Conservation (phyloP, 1,139 yeast species). For the Fermentozyma sake region DNA sequence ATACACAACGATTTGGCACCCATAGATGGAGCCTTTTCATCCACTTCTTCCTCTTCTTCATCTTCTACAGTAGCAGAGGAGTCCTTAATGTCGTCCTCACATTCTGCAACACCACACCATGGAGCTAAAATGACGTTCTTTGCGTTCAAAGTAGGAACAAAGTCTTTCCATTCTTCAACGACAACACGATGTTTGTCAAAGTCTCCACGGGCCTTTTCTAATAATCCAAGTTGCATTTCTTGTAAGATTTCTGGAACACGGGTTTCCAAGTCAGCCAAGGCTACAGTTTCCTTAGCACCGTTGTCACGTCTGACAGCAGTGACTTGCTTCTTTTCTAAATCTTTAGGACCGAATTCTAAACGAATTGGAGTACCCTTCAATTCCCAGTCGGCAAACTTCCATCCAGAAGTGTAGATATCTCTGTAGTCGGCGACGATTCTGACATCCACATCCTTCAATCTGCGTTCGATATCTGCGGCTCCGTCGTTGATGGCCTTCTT, state of each 20-base stretch:
- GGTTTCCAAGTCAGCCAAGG: constrained; percentile 61
- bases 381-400: constrained; percentile 98
- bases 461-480: constrained; percentile 60
- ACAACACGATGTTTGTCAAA: constrained; percentile 79
- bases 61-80: constrained; percentile 79
- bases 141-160: constrained; percentile 86
- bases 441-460: constrained; percentile 53
- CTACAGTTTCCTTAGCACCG: constrained; percentile 66
- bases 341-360: constrained; percentile 94
- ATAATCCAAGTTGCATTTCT: constrained; percentile 72
- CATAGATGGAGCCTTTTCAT: constrained; percentile 97
- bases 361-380: constrained; percentile 94
- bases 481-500: constrained; percentile 66
- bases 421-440: constrained; percentile 85
- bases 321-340: constrained; percentile 72
- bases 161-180: constrained; percentile 85
- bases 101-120: constrained; percentile 93
- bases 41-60: constrained; percentile 81
- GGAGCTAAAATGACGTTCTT: constrained; percentile 91
- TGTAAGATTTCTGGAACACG: constrained; percentile 74
- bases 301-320: constrained; percentile 92
- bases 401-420: constrained; percentile 94
- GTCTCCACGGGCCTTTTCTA: constrained; percentile 70
- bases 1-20: constrained; percentile 98
- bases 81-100: constrained; percentile 97